Evolutionary conservation across 306 rosid genomes (phyloP), one percentile per base, ranked within the genome.

Genomic region (Ochetophila trinervis): DNA sequence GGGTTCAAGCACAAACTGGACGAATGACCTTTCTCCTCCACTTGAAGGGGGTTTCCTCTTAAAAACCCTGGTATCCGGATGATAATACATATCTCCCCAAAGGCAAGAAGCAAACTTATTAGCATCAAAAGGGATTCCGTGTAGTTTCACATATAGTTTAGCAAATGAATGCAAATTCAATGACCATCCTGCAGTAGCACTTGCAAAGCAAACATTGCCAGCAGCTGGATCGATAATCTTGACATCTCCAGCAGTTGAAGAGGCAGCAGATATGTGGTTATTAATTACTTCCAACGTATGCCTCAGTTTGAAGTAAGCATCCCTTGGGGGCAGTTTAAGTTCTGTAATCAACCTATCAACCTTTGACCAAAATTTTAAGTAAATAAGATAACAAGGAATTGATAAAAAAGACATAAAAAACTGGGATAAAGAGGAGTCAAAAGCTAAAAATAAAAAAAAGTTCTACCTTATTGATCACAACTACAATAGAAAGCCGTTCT

Each of bases 181-280:
- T 53, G 99, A 86, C 99, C 99, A 93, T 53, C 99, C 99, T 58
- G 99, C 99, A 14, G 91, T 86, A 47, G 79, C 99, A 80, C 97
- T 90, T 5, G 97, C 96, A 66, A 93, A 93, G 73, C 97, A 90
- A 72, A 93, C 99, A 75, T 93, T 93, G 55, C 99, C 99, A 10
- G 88, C 99, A 53, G 79, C 83, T 14, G 99, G 99, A 57, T 93
- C 99, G 17, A 93, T 80, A 71, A 84, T 74, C 82, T 90, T 97
- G 66, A 88, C 90, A 83, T 88, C 82, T 9, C 97, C 99, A 63
- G 97, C 97, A 62, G 83, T 85, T 5, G 96, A 93, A 23, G 96
- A 88, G 36, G 95, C 90, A 71, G 91, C 97, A 45, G 95, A 63
- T 76, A 93, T 90, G 76, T 82, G 89, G 70, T 65, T 90, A 66